phyloP scores from a whole-genome alignment of 345 rosid species.

The Hirschfeldia incana region DNA sequence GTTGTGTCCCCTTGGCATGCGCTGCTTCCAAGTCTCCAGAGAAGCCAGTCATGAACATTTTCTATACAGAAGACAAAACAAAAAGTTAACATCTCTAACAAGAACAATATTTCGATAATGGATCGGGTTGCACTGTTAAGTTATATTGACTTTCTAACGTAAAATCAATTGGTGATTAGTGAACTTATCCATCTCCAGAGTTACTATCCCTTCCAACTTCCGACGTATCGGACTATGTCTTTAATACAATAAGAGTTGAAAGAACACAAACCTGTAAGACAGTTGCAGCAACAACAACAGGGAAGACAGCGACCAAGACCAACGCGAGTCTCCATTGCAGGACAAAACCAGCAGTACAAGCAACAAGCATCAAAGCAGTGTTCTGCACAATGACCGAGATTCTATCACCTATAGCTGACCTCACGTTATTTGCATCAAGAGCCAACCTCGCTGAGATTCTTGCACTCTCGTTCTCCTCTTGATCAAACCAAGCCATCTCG shows the following conservation, averaged over 20 bases:
- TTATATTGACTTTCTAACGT: too few species aligned
- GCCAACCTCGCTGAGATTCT: not conserved
- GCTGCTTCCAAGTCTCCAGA: slow-evolving; percentile 94
- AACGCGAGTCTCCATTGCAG: not conserved
- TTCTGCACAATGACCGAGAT: not conserved
- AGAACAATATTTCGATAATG: too few species aligned
- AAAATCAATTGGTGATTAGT: too few species aligned
- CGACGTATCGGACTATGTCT: too few species aligned
- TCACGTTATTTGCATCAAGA: not conserved
- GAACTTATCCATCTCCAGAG: too few species aligned
- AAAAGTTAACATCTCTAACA: too few species aligned
- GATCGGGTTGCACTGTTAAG: too few species aligned
- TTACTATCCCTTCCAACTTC: too few species aligned
- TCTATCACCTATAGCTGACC: not conserved
- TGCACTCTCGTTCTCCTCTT: not conserved
- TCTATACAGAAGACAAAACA: slow-evolving; percentile 49
- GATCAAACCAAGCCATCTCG: not conserved
- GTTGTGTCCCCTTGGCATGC: slow-evolving; percentile 91
- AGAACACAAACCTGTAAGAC: not conserved
- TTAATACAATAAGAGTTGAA: not conserved
- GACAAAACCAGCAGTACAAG: not conserved
- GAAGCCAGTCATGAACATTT: slow-evolving; percentile 99
- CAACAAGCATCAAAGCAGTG: not conserved
- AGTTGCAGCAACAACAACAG: not conserved
- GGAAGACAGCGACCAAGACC: not conserved